phyloP scores from a whole-genome alignment of 495 filamentous ascomycete species.

The Aspergillus baeticus region DNA sequence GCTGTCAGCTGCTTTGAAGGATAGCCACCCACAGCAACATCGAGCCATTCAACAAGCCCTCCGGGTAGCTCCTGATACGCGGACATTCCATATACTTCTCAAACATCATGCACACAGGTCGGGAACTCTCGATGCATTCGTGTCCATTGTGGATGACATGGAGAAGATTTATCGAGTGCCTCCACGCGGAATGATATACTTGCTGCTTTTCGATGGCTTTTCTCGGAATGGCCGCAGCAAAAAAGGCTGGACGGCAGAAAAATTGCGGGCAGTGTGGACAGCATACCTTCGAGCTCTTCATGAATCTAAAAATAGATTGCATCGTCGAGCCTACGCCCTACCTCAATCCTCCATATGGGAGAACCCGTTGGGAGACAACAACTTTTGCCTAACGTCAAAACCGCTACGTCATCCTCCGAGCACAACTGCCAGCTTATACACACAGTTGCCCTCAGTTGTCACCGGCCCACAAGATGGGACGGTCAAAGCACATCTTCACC shows the following conservation, averaged over 20 bases:
- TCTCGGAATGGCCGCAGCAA: slow-evolving; percentile 63
- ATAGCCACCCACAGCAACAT: slow-evolving; percentile 30
- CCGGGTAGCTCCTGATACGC: slow-evolving; percentile 41
- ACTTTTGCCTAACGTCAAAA: neutral
- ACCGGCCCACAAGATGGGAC: neutral
- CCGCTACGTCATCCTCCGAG: neutral
- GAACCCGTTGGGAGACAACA: slow-evolving; percentile 34
- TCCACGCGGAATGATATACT: slow-evolving; percentile 41
- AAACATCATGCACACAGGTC: slow-evolving; percentile 34
- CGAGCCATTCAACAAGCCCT: slow-evolving; percentile 38
- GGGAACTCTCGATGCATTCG: slow-evolving; percentile 37
- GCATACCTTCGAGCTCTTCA: slow-evolving; percentile 52
- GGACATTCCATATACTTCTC: slow-evolving; percentile 46
- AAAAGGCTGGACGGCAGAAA: slow-evolving; percentile 62
- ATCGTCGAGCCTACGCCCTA: slow-evolving; percentile 17
- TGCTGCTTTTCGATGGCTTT: slow-evolving; percentile 72
- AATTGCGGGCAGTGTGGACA: slow-evolving; percentile 47
- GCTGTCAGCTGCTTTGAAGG: slow-evolving; percentile 28
- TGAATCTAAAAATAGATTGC: slow-evolving; percentile 52
- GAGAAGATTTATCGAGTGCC: slow-evolving; percentile 36
- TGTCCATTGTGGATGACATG: slow-evolving; percentile 41
- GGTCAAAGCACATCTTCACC: neutral
- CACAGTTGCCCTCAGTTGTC: slow-evolving; percentile 24
- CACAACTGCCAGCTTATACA: slow-evolving; percentile 27
- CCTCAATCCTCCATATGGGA: slow-evolving; percentile 29